Conservation (phyloP, 371 early-diverging fungal genomes). For the Astathelohania contejeani region DNA sequence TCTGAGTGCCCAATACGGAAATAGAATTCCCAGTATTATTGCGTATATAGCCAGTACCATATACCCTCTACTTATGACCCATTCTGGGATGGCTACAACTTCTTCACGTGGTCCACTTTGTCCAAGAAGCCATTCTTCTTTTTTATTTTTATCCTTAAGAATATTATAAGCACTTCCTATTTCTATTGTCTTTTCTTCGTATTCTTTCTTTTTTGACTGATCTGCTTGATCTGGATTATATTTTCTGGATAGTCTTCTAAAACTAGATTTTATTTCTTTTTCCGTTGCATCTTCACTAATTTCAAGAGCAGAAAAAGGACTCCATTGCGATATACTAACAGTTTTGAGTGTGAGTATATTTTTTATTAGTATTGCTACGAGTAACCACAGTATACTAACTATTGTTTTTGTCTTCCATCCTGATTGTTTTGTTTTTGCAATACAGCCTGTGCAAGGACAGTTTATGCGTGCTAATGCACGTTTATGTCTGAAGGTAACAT, state of each 20-base stretch:
- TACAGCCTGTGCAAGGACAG: conserved; percentile 30
- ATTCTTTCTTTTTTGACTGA: conserved; percentile 19
- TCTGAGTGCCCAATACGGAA: conserved; percentile 36
- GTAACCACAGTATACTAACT: not conserved
- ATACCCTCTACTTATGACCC: conserved; percentile 30
- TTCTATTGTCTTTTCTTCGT: conserved; percentile 9
- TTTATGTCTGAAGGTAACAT: conserved; percentile 7
- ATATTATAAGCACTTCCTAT: conserved; percentile 37
- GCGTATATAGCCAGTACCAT: conserved; percentile 36
- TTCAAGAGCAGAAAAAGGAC: conserved; percentile 35
- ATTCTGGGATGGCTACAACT: conserved; percentile 48
- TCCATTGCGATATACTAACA: conserved; percentile 7
- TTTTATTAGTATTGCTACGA: conserved; percentile 19
- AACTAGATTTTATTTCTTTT: conserved; percentile 19
- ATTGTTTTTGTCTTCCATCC: not conserved
- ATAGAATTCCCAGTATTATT: conserved; percentile 28
- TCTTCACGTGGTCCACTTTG: conserved; percentile 30
- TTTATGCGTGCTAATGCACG: not conserved
- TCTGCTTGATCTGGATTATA: conserved; percentile 5
- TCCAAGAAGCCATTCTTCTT: conserved; percentile 32
- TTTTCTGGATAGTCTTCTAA: conserved; percentile 15
- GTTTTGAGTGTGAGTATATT: conserved; percentile 37
- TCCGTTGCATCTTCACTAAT: conserved; percentile 14
- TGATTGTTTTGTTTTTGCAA: conserved; percentile 4
- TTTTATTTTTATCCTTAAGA: conserved; percentile 31